Conservation (phyloP, 2,329 filamentous ascomycete species). For the Fusarium nisikadoi region DNA sequence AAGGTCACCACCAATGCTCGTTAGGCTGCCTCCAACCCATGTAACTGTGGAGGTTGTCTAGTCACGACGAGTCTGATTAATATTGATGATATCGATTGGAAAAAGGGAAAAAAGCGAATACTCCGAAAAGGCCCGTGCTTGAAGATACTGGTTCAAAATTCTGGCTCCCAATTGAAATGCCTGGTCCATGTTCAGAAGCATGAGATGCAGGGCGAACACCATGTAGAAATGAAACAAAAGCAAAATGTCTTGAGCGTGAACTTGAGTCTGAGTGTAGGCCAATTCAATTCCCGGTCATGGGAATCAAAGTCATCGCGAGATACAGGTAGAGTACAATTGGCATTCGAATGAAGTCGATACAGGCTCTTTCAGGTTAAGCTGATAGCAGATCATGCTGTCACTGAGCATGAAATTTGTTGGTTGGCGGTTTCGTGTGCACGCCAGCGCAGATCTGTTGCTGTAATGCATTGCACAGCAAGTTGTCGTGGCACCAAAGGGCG, state of each 20-base stretch:
- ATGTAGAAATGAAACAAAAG: conserved; percentile 6
- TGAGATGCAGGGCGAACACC: conserved; percentile 23
- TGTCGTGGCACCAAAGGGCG: conserved; percentile 31
- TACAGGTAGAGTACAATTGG: background rate
- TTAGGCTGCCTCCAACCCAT: conserved; percentile 7
- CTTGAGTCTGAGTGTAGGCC: conserved; percentile 8
- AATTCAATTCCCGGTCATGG: background rate
- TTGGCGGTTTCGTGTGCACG: conserved; percentile 32
- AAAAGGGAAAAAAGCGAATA: conserved; percentile 32
- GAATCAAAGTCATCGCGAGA: conserved; percentile 3
- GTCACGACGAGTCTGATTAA: conserved; percentile 12
- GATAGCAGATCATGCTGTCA: conserved; percentile 28
- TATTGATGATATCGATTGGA: background rate
- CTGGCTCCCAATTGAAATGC: conserved; percentile 5
- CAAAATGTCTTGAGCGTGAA: conserved; percentile 23
- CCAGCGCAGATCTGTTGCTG: conserved; percentile 24
- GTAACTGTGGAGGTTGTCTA: conserved; percentile 13
- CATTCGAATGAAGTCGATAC: background rate
- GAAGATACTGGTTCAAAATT: conserved; percentile 19
- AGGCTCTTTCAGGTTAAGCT: conserved; percentile 1
- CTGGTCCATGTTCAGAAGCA: conserved; percentile 14
- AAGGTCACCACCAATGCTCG: conserved; percentile 8
- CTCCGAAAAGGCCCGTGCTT: conserved; percentile 25
- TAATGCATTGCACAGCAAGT: conserved; percentile 15
- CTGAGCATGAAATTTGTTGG: conserved; percentile 6